These are phyloP conservation scores for Austroboletus niveus DNA, from an alignment of 1,284 basidiomycete species.

Conservation along the genomic window DNA sequence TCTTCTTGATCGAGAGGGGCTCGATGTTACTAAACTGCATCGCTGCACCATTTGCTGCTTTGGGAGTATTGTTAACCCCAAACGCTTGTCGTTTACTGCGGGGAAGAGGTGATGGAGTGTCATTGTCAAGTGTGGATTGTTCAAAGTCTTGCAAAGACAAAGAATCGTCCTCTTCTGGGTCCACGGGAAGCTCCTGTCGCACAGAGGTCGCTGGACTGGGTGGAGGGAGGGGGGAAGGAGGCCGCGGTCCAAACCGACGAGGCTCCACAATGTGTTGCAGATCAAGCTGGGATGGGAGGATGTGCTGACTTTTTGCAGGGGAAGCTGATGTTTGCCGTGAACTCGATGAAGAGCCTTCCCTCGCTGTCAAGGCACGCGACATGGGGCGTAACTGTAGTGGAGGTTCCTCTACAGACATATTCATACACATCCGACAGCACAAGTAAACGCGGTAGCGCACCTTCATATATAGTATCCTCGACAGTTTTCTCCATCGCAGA, in stretches of 20 bases:
- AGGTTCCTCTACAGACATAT: slow-evolving; percentile 51
- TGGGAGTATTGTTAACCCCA: slow-evolving; percentile 50
- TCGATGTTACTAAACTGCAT: slow-evolving; percentile 42
- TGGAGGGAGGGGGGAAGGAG: slow-evolving; percentile 63
- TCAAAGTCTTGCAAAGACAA: slow-evolving; percentile 30
- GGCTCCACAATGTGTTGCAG: slow-evolving; percentile 48
- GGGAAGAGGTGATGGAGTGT: slow-evolving; percentile 50
- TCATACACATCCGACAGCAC: neutral
- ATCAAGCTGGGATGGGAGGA: slow-evolving; percentile 27
- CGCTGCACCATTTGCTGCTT: slow-evolving; percentile 28
- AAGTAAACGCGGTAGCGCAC: slow-evolving; percentile 35
- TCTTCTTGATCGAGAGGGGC: slow-evolving; percentile 80
- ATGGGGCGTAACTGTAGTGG: slow-evolving; percentile 51
- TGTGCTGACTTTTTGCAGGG: slow-evolving; percentile 20
- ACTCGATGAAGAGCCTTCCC: slow-evolving; percentile 40
- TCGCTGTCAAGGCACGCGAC: slow-evolving; percentile 47
- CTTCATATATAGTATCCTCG: slow-evolving; percentile 74
- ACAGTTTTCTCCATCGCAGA: slow-evolving; percentile 45
- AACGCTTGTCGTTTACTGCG: slow-evolving; percentile 68
- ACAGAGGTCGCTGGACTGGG: slow-evolving; percentile 35
- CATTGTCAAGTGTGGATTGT: slow-evolving; percentile 26
- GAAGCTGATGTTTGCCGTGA: slow-evolving; percentile 39
- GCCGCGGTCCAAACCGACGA: slow-evolving; percentile 67
- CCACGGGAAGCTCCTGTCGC: slow-evolving; percentile 37
- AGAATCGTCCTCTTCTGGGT: slow-evolving; percentile 44